Evolutionary conservation across 805 yeast genomes (phyloP), one percentile per base, ranked within the genome.

Genomic region (Zygotorulaspora danielsina): DNA sequence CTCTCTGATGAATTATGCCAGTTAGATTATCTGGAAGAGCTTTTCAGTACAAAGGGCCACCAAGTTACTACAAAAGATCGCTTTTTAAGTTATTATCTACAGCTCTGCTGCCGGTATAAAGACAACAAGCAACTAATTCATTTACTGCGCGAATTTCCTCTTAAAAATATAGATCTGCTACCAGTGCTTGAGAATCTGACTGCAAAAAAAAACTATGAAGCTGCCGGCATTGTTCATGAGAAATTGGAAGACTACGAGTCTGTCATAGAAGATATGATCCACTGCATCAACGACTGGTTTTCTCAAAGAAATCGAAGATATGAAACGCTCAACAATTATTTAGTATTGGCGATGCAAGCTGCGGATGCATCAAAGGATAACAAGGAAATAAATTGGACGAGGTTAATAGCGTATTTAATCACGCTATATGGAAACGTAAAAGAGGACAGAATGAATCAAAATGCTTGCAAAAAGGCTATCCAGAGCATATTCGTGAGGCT

Each of bases 401-500:
- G 45, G 16, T 27, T 59, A 2, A 41, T 58, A 3, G 48, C 56
- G 9, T 48, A 47, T 30, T 34, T 59, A 17, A 38, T 58, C 24
- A 41, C 33, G 17, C 32, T 44, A 25, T 53, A 39, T 33, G 48
- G 47, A n/a, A 36, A 19, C 6, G 21, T 21, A 6, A 13, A 19
- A n/a, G 15, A 17, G 15, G 21, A 29, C 20, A 7, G 16, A 6
- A 19, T 19, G 7, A 31, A 30, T 22, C 45, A 42, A 22, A 35
- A 36, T 25, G 34, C 36, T 6, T 50, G 49, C 29, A 51, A 45
- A 21, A 37, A 31, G 20, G 37, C 50, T 9, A 16, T 59, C 8
- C 54, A 54, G 33, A 38, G 36, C 16, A 36, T 54, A 2, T 57
- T 56, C 33, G 39, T 55, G 4, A 43, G 46, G 19, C 37, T 59